Conservation (phyloP, 1,284 basidiomycete species). For the Tranzscheliella williamsii region DNA sequence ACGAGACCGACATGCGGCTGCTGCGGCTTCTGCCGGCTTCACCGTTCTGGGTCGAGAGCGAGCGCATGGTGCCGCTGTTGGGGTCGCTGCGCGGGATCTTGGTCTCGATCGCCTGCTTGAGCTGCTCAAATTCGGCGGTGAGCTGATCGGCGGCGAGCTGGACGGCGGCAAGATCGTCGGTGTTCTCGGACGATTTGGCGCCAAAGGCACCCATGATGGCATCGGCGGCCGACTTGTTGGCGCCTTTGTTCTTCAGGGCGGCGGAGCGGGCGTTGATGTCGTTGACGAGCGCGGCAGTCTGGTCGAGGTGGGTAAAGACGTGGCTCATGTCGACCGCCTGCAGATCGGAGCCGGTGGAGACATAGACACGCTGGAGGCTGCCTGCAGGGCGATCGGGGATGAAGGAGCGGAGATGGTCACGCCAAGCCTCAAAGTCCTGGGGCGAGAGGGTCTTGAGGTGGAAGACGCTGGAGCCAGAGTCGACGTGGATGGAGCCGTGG, state of each 20-base stretch:
- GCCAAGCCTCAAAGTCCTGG: constrained; percentile 55
- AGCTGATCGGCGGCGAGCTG: constrained; percentile 33
- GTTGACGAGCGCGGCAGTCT: constrained; percentile 39
- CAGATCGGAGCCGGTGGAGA: constrained; percentile 44
- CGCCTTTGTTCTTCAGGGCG: constrained; percentile 11
- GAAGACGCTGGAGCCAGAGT: constrained; percentile 56
- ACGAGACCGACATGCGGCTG: constrained; percentile 36
- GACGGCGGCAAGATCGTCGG: constrained; percentile 29
- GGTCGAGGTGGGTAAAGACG: constrained; percentile 40
- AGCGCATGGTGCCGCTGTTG: constrained; percentile 41
- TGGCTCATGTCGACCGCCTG: constrained; percentile 40
- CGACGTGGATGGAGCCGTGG: constrained; percentile 59
- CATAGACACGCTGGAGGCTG: constrained; percentile 33
- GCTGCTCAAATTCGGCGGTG: constrained; percentile 40
- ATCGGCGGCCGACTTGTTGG: constrained; percentile 9
- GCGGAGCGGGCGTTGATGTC: constrained; percentile 9
- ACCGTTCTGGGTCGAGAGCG: constrained; percentile 19
- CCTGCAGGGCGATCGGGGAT: constrained; percentile 42
- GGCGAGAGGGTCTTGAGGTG: constrained; percentile 56
- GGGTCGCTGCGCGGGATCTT: constrained; percentile 35
- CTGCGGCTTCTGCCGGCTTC: constrained; percentile 4
- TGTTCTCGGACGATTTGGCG: constrained; percentile 11
- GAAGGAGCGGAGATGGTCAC: constrained; percentile 48
- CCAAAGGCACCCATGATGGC: constrained; percentile 26
- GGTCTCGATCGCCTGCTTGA: constrained; percentile 37